Base-by-base conservation (phyloP, 805 yeast genomes). In the Kazachstania bromeliacearum region DNA sequence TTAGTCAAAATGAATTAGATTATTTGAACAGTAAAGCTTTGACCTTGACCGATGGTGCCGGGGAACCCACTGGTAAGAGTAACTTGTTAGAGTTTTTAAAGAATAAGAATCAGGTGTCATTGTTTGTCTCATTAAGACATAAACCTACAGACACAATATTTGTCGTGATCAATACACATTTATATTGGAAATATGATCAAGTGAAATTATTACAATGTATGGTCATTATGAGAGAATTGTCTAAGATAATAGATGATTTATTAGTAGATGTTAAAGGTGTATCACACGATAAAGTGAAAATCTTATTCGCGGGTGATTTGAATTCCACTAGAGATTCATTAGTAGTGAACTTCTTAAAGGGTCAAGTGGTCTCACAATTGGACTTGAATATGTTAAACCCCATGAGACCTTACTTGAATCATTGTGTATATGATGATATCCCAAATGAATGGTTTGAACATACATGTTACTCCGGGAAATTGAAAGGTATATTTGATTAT, bases 111-210 rank as follows among this genome's bases (percentile, higher is more conserved):
- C 79, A 78, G 20, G 81, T 77, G 3, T 78, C 74, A 3, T 39
- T 74, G 2, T 55, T 76, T n/a, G 59, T 70, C 4, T 68, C 68
- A 9, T 50, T 76, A 26, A 53, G 59, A 37, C 81, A 76, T 47
- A 58, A 53, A 34, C 45, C 38, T 1, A 63, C 73, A 0, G 54
- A 59, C 8, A 57, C 65, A 23, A 44, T 53, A 3, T 48, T 75
- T 3, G 68, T 71, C 27, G 63, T 73, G 2, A 59, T 75, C n/a
- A 76, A 74, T 42, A 75, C 81, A 0, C 82, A 76, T 50, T 54
- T 76, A 7, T 76, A 76, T 46, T 76, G 82, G 82, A 67, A 69
- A 42, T 67, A 60, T 34, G 66, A 68, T 33, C 77, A 73, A 44
- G 76, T 75, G 15, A 75, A 73, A 45, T 56, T 73, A 6, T 47